Evolutionary conservation across 2,329 filamentous ascomycete species (phyloP).

Genomic region (Aspergillus sp.): DNA sequence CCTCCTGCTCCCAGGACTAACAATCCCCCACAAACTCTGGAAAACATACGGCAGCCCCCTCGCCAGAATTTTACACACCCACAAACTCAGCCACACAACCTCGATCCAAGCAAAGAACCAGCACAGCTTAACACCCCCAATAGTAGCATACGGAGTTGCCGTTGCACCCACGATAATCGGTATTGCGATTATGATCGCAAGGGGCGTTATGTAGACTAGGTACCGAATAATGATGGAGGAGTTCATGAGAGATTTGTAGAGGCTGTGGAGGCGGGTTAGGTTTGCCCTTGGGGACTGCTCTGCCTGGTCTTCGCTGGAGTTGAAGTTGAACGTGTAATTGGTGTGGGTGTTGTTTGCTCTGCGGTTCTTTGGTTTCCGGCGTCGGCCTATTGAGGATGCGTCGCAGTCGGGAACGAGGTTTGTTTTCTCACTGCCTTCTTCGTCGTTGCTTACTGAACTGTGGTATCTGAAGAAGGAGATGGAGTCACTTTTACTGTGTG

Average conservation of each 20-base stretch:
- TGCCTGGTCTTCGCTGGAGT: background rate
- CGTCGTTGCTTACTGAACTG: slow-evolving; percentile 14
- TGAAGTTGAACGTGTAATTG: slow-evolving; percentile 17
- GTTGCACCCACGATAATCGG: slow-evolving; percentile 58
- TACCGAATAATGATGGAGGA: slow-evolving; percentile 59
- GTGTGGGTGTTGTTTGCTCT: slow-evolving; percentile 12
- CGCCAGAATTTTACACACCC: slow-evolving; percentile 55
- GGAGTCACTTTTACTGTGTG: background rate
- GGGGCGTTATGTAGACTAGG: slow-evolving; percentile 55
- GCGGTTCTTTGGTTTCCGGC: background rate
- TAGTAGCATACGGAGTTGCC: slow-evolving; percentile 39
- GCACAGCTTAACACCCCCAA: slow-evolving; percentile 51
- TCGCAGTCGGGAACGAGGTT: background rate
- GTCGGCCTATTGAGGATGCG: background rate
- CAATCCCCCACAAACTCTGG: slow-evolving; percentile 55
- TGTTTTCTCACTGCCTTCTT: slow-evolving; percentile 14
- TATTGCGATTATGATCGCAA: slow-evolving; percentile 53
- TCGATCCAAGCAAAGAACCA: slow-evolving; percentile 62
- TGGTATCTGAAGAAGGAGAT: slow-evolving; percentile 11
- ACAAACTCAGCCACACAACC: slow-evolving; percentile 57
- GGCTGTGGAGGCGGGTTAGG: slow-evolving; percentile 51
- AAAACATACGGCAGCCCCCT: slow-evolving; percentile 55
- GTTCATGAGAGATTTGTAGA: slow-evolving; percentile 56
- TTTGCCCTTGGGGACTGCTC: background rate
- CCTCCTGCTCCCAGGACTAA: slow-evolving; percentile 58